Evolutionary conservation across 139 green algal genomes (phyloP).

Genomic region (Ulvella scutata): DNA sequence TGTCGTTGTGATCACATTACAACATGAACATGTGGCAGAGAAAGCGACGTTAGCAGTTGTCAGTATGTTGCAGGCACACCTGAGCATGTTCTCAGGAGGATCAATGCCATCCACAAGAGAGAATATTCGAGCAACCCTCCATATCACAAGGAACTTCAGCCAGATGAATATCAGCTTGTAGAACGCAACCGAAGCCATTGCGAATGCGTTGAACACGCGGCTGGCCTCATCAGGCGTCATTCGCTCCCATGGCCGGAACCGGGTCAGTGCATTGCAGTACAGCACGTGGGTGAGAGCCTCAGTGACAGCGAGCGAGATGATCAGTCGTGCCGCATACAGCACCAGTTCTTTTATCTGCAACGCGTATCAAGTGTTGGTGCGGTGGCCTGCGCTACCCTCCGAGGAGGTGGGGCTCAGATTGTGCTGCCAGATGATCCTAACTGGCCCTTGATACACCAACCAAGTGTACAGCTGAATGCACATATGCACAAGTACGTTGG

Average conservation of each 20-base stretch:
- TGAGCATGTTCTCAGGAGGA: constrained; percentile 83
- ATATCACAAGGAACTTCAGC: constrained; percentile 66
- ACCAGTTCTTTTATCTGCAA: constrained; percentile 14
- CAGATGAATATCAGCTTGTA: constrained; percentile 88
- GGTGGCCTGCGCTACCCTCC: too few relatives aligned
- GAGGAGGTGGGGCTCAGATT: too few relatives aligned
- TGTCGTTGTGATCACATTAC: too few relatives aligned
- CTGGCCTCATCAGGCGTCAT: background rate
- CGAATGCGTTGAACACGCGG: constrained; percentile 16
- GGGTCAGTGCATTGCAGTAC: constrained; percentile 68
- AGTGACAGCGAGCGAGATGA: constrained; percentile 31
- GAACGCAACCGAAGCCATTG: constrained; percentile 40
- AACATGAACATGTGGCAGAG: too few relatives aligned
- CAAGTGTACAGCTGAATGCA: too few relatives aligned
- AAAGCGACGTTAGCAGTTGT: too few relatives aligned
- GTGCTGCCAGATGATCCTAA: too few relatives aligned
- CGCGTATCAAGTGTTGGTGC: too few relatives aligned
- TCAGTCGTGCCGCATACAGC: constrained; percentile 33
- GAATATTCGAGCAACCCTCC: constrained; percentile 31
- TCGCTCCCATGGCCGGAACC: constrained; percentile 16
- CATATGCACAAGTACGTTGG: too few relatives aligned
- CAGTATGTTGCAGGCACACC: constrained; percentile 77
- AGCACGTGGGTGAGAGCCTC: constrained; percentile 65
- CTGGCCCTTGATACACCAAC: too few relatives aligned
- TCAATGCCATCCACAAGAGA: constrained; percentile 64